These are phyloP conservation scores for Hypoxylon intermedium DNA, from an alignment of 495 filamentous ascomycete genomes.

Conservation along the genomic window DNA sequence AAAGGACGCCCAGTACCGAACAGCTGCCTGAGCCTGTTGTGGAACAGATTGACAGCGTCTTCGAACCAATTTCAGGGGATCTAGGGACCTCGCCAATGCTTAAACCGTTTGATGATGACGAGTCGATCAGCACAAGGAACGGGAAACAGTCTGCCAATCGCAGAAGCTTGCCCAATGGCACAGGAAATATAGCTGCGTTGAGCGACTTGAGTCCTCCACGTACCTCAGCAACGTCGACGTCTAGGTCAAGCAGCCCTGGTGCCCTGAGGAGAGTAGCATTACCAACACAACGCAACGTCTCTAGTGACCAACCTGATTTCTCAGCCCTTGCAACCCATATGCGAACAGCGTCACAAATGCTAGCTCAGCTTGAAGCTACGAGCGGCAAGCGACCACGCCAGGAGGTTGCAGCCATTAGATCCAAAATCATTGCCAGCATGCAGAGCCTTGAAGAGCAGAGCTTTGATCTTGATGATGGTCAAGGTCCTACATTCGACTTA, in stretches of 20 bases:
- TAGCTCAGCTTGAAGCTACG: conserved; percentile 76
- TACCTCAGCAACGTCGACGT: conserved; percentile 61
- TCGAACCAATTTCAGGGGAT: conserved; percentile 75
- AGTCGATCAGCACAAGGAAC: conserved; percentile 25
- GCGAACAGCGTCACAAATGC: conserved; percentile 79
- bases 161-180: conserved; percentile 63
- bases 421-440: conserved; percentile 83
- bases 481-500: conserved; percentile 71
- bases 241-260: conserved; percentile 66
- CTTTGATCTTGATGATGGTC: conserved; percentile 67
- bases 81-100: conserved; percentile 71
- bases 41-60: conserved; percentile 68
- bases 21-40: conserved; percentile 46
- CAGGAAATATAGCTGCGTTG: conserved; percentile 57
- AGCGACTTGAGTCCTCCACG: conserved; percentile 64
- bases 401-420: conserved; percentile 76
- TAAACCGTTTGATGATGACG: conserved; percentile 56
- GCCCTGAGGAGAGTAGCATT: conserved; percentile 60
- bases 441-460: conserved; percentile 81
- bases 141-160: conserved; percentile 28
- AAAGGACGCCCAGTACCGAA: conserved; percentile 53
- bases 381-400: conserved; percentile 72
- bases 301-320: conserved; percentile 69
- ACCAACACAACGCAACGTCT: conserved; percentile 48
- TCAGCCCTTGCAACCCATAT: conserved; percentile 80